Evolutionary conservation across 352 stramenopile species (phyloP).

Genomic region (Pythium inflatum): DNA sequence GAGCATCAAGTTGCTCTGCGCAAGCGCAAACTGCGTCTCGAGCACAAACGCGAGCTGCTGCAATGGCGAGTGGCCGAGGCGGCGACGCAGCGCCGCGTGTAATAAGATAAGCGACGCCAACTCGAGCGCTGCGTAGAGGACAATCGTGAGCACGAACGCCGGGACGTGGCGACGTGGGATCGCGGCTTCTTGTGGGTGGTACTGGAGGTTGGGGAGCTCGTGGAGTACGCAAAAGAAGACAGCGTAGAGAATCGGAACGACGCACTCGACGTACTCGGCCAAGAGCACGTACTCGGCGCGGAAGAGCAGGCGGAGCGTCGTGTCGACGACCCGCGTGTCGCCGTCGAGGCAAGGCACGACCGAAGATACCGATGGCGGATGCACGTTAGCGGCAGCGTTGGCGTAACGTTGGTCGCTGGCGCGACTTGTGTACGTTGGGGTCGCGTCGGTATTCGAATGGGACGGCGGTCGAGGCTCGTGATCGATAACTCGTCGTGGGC

Average conservation of each 20-base stretch:
- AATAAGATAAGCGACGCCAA: constrained; percentile 12
- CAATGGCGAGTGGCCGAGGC: constrained; percentile 20
- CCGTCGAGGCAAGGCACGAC: background rate
- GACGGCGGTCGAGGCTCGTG: no score
- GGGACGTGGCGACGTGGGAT: background rate
- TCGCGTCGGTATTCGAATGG: no score
- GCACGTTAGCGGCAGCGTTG: no score
- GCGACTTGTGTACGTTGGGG: no score
- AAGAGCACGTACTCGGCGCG: constrained; percentile 35
- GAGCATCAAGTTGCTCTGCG: constrained; percentile 38
- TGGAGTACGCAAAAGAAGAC: no score
- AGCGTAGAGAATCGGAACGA: constrained; percentile 34
- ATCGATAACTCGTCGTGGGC: no score
- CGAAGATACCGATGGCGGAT: background rate
- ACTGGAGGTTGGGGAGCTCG: constrained; percentile 16
- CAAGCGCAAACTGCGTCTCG: constrained; percentile 37
- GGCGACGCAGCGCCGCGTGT: constrained; percentile 1
- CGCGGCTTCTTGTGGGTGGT: background rate
- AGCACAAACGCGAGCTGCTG: constrained; percentile 49
- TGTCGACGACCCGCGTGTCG: background rate
- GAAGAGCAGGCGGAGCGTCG: constrained; percentile 15
- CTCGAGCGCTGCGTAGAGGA: constrained; percentile 16
- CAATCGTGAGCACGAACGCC: background rate
- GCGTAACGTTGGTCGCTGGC: no score
- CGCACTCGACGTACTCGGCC: constrained; percentile 31